Conservation (phyloP, 257 asterid species). For the Capsicum baccatum region DNA sequence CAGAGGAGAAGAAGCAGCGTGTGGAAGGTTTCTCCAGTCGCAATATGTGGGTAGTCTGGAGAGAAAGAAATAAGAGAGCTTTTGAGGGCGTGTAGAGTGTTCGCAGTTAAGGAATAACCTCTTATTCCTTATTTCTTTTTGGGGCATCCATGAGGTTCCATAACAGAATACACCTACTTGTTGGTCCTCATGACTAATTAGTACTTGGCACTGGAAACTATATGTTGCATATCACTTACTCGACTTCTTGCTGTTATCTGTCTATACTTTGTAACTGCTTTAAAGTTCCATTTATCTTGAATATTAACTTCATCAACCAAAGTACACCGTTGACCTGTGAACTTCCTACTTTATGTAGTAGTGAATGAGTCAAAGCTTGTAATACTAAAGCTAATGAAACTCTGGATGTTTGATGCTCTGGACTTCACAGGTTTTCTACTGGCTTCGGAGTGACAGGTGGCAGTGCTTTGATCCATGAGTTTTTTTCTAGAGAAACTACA, state of each 20-base stretch:
- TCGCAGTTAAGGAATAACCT: background rate
- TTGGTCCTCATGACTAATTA: slow-evolving; percentile 10
- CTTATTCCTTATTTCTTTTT: background rate
- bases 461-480: slow-evolving; percentile 69
- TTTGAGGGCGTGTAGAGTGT: background rate
- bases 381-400: slow-evolving; percentile 14
- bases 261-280: background rate
- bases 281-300: background rate
- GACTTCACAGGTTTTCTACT: slow-evolving; percentile 65
- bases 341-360: background rate
- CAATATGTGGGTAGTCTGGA: background rate
- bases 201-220: background rate
- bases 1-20: background rate
- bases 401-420: slow-evolving; percentile 7
- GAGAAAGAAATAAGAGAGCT: background rate
- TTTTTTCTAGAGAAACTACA: slow-evolving; percentile 59
- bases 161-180: slow-evolving; percentile 10
- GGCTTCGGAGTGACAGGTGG: slow-evolving; percentile 64
- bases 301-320: background rate
- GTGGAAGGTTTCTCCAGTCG: background rate
- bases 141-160: background rate
- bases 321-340: background rate
- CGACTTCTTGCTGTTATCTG: background rate
- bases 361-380: background rate
- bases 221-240: slow-evolving; percentile 18